These are phyloP conservation scores for Pleoardoris graminearum DNA, from an alignment of 2,329 filamentous ascomycete species.

Conservation along the genomic window DNA sequence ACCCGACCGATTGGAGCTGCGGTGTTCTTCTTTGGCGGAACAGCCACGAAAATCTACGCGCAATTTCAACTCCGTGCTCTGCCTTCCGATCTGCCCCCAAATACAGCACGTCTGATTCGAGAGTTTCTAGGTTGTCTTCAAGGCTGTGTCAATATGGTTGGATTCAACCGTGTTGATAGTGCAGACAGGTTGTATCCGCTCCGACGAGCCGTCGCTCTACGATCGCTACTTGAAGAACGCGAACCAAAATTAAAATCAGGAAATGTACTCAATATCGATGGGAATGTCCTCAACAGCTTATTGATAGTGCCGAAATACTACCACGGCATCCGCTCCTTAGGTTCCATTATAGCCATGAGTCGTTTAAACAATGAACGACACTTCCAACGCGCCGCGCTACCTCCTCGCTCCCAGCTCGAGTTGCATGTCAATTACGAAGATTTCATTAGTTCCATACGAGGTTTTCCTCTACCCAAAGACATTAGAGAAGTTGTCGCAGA, in stretches of 20 bases:
- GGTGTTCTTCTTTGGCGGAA: too few species aligned
- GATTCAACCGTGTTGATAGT: constrained; percentile 31
- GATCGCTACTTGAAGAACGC: constrained; percentile 34
- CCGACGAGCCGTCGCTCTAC: constrained; percentile 38
- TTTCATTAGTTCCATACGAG: constrained; percentile 32
- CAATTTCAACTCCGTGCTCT: too few species aligned
- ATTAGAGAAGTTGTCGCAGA: constrained; percentile 40
- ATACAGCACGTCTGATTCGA: neutral
- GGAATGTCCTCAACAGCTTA: constrained; percentile 38
- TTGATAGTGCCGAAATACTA: constrained; percentile 39
- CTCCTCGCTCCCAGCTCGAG: constrained; percentile 42
- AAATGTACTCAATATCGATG: constrained; percentile 36
- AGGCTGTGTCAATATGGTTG: constrained; percentile 33
- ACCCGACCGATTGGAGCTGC: too few species aligned
- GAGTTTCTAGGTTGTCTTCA: constrained; percentile 35
- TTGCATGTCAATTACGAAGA: constrained; percentile 40
- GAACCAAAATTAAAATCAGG: constrained; percentile 36
- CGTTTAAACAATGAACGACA: constrained; percentile 35
- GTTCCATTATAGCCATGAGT: constrained; percentile 41
- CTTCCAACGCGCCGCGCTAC: constrained; percentile 39
- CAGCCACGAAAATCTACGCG: too few species aligned
- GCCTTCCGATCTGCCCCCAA: too few species aligned
- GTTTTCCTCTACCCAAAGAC: constrained; percentile 4
- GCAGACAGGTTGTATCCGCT: constrained; percentile 35
- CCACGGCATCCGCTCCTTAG: constrained; percentile 38